Evolutionary conservation across 2,329 filamentous ascomycete genomes (phyloP), one percentile per base, ranked within the genome.

Genomic region (Whalleya microplaca): DNA sequence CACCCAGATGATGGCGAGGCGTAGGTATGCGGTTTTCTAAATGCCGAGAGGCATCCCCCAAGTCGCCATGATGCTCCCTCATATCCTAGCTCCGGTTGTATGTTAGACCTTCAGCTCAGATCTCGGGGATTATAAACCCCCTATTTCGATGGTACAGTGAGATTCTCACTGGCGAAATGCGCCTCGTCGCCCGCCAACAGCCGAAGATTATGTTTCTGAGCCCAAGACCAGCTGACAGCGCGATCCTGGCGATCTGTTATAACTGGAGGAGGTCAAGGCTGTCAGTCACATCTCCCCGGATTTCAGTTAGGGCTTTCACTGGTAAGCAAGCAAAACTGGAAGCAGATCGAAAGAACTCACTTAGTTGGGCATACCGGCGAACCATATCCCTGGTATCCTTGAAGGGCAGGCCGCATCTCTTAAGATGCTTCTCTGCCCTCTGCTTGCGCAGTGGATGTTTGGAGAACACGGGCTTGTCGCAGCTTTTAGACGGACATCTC

Each of bases 381-480:
- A 58, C 27, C 44, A 58, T 41, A 29, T 58, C 47, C 8, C 18
- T 41, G n/a, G 23, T 37, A 16, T 42, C 16, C 21, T 40, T 45
- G 20, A 55, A 55, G n/a, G 21, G 19, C 14, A 50, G 12, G 14
- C 52, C 42, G 37, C 56, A 58, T 40, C 44, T 20, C 29, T 32
- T 14, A 21, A 58, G 40, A 18, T 58, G 56, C 2, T 37, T 18
- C 16, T 37, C 43, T 6, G 55, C 55, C 32, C 56, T 21, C 19
- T 45, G 32, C 10, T 45, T 5, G 10, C 27, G 27, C 6, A 58
- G 41, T 3, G 56, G 56, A 37, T 58, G 21, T 21, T 55, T 55
- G 40, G 56, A 44, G 41, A 55, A 58, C 7, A 58, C 44, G 8
- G 56, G 51, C n/a, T 52, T 48, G 37, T 23, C 27, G 37, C 56